Evolutionary conservation across 305 asterid species (phyloP).

Genomic region (Solanum aculeatissimum): DNA sequence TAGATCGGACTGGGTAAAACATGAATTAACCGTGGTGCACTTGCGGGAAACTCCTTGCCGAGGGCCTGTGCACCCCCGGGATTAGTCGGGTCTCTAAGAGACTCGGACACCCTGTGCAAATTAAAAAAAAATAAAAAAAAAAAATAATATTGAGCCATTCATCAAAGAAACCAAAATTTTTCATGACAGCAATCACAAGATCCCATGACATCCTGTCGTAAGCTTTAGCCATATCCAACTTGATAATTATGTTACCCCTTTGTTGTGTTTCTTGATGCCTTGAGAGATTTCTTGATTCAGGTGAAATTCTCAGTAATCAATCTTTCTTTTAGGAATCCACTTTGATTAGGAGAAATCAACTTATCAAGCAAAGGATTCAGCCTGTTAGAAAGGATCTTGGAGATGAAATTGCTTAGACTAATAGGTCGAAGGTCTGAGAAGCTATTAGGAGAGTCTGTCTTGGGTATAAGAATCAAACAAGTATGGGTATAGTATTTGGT

Average conservation of each 20-base stretch:
- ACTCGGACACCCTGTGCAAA: no score
- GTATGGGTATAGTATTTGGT: neutral
- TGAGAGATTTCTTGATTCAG: neutral
- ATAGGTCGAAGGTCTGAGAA: neutral
- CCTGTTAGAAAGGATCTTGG: neutral
- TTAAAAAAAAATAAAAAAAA: no score
- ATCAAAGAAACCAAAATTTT: neutral
- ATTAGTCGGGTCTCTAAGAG: no score
- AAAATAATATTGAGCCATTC: neutral
- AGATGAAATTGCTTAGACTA: neutral
- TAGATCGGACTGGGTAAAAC: no score
- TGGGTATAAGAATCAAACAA: neutral
- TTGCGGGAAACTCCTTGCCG: no score
- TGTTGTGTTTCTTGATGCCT: neutral
- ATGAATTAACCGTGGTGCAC: no score
- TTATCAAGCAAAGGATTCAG: neutral
- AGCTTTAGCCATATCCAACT: neutral
- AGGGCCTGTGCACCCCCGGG: no score
- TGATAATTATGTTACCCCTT: neutral
- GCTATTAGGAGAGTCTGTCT: neutral
- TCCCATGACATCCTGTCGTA: neutral
- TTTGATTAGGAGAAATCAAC: neutral
- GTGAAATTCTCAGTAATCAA: neutral
- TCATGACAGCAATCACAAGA: neutral
- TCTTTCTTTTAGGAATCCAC: neutral